phyloP scores from a whole-genome alignment of 345 rosid genomes.

The Draba incana region DNA sequence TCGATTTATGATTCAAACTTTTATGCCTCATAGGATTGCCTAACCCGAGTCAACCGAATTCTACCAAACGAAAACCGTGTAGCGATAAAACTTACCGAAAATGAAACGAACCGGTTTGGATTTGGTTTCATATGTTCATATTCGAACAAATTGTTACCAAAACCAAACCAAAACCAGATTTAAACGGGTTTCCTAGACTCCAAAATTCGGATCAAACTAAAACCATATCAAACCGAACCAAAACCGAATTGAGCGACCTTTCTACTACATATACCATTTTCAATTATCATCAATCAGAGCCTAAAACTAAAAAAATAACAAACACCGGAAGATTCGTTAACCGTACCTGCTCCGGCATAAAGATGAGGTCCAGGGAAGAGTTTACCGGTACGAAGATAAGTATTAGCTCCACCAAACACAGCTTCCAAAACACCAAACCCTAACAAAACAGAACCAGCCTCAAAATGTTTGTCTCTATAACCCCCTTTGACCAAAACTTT shows the following conservation, averaged over 20 bases:
- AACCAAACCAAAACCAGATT: too few relatives aligned
- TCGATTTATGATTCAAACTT: too few relatives aligned
- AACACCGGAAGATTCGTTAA: not conserved
- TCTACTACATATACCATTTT: not conserved
- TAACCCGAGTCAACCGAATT: too few relatives aligned
- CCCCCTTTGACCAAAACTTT: slow-evolving; percentile 43
- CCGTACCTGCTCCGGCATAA: slow-evolving; percentile 80
- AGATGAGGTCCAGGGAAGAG: slow-evolving; percentile 99
- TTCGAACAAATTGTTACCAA: too few relatives aligned
- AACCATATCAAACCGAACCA: not conserved
- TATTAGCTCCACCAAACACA: slow-evolving; percentile 75
- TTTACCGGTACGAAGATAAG: slow-evolving; percentile 85
- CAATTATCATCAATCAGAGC: not conserved
- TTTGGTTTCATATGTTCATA: too few relatives aligned
- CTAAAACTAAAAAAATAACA: not conserved
- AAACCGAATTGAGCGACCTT: not conserved
- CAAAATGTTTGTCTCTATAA: slow-evolving; percentile 77
- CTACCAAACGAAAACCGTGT: too few relatives aligned
- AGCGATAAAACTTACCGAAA: too few relatives aligned
- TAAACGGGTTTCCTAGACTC: too few relatives aligned
- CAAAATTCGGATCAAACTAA: too few relatives aligned
- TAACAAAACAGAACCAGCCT: slow-evolving; percentile 80
- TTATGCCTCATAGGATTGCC: too few relatives aligned
- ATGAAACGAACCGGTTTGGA: too few relatives aligned
- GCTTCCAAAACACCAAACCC: slow-evolving; percentile 89